Evolutionary conservation across 1,284 basidiomycete species (phyloP).

Genomic region (Cryptococcus maquisensis): DNA sequence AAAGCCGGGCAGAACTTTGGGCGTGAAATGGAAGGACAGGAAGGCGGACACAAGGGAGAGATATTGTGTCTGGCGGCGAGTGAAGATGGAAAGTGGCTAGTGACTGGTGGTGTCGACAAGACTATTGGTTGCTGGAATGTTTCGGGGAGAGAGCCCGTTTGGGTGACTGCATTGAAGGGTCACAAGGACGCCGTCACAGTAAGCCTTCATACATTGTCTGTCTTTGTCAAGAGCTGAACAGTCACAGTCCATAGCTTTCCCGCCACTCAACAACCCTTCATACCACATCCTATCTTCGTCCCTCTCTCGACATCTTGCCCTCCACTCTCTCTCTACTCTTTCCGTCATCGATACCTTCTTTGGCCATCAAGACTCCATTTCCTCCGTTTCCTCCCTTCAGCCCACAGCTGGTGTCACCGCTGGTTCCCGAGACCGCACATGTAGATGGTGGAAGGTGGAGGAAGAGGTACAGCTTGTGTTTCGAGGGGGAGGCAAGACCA

Average conservation of each 20-base stretch:
- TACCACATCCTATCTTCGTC: constrained; percentile 83
- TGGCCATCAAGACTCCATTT: constrained; percentile 88
- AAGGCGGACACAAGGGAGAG: constrained; percentile 78
- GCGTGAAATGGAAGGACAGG: constrained; percentile 52
- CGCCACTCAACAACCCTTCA: constrained; percentile 61
- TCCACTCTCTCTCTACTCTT: constrained; percentile 80
- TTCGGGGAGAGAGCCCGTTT: constrained; percentile 57
- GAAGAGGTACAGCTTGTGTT: constrained; percentile 97
- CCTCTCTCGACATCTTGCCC: constrained; percentile 84
- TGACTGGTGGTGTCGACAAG: constrained; percentile 79
- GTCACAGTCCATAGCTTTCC: constrained; percentile 67
- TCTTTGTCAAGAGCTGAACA: not conserved
- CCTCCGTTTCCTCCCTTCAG: constrained; percentile 71
- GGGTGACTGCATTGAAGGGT: constrained; percentile 72
- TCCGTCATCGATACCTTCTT: constrained; percentile 96
- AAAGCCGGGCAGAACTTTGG: constrained; percentile 40
- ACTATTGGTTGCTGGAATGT: constrained; percentile 79
- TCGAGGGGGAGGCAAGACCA: constrained; percentile 75
- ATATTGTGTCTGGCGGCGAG: constrained; percentile 78
- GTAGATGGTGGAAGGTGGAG: constrained; percentile 92
- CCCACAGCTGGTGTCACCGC: constrained; percentile 81
- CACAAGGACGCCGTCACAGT: constrained; percentile 85
- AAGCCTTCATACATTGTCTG: constrained; percentile 43
- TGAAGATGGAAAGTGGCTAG: constrained; percentile 77
- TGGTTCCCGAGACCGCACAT: constrained; percentile 85